Percentiles rank a stretch among this genome's conserved stretches.
These are phyloP conservation scores for Pythium scleroteichum DNA, from an alignment of 352 stramenopile species.

Conservation along the genomic window DNA sequence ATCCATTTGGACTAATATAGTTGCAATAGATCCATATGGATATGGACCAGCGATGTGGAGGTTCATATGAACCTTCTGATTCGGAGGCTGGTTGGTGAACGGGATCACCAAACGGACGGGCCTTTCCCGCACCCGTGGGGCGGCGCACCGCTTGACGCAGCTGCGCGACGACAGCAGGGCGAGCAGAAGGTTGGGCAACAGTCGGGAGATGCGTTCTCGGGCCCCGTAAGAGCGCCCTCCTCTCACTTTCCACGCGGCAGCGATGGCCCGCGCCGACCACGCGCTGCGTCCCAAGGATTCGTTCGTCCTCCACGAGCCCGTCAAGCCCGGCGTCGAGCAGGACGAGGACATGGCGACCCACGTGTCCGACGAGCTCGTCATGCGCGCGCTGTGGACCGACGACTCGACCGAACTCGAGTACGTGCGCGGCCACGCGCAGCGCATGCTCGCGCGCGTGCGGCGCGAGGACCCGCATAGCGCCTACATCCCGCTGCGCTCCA, in stretches of 20 bases:
- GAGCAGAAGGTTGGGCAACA: slow-evolving; percentile 1
- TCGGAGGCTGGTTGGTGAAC: no score
- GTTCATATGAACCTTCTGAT: no score
- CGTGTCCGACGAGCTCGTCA: slow-evolving; percentile 36
- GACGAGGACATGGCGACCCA: slow-evolving; percentile 8
- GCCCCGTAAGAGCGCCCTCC: no score
- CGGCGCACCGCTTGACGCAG: not conserved
- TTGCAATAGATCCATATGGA: not conserved
- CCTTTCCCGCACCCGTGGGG: not conserved
- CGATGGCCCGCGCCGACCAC: no score
- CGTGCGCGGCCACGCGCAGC: slow-evolving; percentile 49
- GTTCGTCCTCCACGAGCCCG: not conserved
- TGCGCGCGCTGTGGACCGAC: slow-evolving; percentile 40
- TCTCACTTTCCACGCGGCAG: no score
- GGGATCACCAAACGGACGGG: not conserved
- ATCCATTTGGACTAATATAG: no score
- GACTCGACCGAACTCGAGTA: slow-evolving; percentile 58
- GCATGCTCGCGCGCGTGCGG: slow-evolving; percentile 41
- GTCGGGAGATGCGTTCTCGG: slow-evolving; percentile 4
- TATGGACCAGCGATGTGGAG: no score
- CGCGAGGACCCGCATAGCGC: slow-evolving; percentile 50
- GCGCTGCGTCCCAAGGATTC: not conserved
- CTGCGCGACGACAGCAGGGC: slow-evolving; percentile 7
- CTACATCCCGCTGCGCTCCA: slow-evolving; percentile 51
- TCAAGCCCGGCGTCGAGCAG: slow-evolving; percentile 1